Evolutionary conservation across 2,329 filamentous ascomycete species (phyloP).

Genomic region (Colletotrichum tofieldiae): DNA sequence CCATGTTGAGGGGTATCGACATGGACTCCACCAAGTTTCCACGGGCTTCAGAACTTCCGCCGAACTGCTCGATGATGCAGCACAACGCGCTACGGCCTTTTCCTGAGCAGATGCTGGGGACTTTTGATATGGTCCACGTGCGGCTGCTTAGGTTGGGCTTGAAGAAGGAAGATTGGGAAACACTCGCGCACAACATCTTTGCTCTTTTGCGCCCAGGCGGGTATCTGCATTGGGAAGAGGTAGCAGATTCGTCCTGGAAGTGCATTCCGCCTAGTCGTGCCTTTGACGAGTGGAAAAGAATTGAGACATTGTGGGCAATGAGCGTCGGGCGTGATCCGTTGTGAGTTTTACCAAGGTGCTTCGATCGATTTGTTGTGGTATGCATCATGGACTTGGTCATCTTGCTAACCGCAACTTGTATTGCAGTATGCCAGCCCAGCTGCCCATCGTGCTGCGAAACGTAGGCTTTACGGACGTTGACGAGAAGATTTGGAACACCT

Average conservation of each 20-base stretch:
- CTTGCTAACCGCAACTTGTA: not conserved
- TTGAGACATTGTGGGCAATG: not conserved
- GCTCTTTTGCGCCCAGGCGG: conserved; percentile 40
- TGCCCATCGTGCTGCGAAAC: conserved; percentile 2
- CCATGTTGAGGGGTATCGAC: conserved; percentile 43
- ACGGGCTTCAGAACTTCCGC: conserved; percentile 18
- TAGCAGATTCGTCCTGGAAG: conserved; percentile 9
- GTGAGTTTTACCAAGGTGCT: not conserved
- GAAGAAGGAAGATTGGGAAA: conserved; percentile 41
- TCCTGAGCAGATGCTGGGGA: conserved; percentile 25
- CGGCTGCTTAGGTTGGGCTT: conserved; percentile 35
- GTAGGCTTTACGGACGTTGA: conserved; percentile 13
- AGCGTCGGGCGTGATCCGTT: not conserved
- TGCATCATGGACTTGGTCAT: not conserved
- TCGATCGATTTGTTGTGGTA: not conserved
- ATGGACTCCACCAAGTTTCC: conserved; percentile 45
- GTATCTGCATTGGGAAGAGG: conserved; percentile 44
- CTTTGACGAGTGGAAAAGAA: conserved; percentile 26
- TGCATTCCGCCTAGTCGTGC: conserved; percentile 29
- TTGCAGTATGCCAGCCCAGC: conserved; percentile 13
- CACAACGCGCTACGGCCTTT: conserved; percentile 40
- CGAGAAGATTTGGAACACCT: conserved; percentile 22
- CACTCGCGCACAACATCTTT: conserved; percentile 28
- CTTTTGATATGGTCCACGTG: conserved; percentile 44
- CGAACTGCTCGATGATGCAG: conserved; percentile 33